Percentiles rank a stretch among this genome's conserved stretches.
Evolutionary conservation across 805 yeast species (phyloP).

Genomic region (Wickerhamiella nectarea): DNA sequence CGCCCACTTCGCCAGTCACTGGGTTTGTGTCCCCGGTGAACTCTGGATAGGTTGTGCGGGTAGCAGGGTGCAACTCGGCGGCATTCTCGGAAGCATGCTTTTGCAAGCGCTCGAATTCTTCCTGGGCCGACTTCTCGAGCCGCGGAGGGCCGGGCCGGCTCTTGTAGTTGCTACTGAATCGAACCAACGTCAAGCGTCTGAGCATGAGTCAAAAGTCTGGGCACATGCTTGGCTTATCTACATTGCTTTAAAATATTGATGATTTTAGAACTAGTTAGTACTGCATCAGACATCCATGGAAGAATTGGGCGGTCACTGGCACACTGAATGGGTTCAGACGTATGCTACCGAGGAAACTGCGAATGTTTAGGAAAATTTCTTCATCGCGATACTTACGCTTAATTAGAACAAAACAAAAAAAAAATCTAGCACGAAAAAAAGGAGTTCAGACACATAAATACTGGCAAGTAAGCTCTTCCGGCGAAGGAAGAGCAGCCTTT

Average conservation of each 20-base stretch:
- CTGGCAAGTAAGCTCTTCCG: slow-evolving; percentile 30
- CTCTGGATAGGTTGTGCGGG: slow-evolving; percentile 72
- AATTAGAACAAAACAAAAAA: not conserved
- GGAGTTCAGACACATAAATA: slow-evolving; percentile 24
- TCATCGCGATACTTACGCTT: slow-evolving; percentile 23
- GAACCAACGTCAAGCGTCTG: not conserved
- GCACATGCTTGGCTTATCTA: not conserved
- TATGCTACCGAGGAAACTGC: slow-evolving; percentile 34
- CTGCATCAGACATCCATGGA: slow-evolving; percentile 32
- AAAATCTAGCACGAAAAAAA: slow-evolving; percentile 6
- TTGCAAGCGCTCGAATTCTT: slow-evolving; percentile 81
- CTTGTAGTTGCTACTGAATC: slow-evolving; percentile 12
- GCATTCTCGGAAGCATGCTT: slow-evolving; percentile 56
- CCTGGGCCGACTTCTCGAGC: slow-evolving; percentile 68
- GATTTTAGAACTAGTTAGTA: slow-evolving; percentile 17
- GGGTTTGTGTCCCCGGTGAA: slow-evolving; percentile 94
- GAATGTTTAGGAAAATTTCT: slow-evolving; percentile 29
- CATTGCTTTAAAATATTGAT: not conserved
- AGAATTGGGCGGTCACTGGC: slow-evolving; percentile 32
- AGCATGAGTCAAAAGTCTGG: not conserved
- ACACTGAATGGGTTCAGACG: slow-evolving; percentile 29
- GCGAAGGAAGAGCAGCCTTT: slow-evolving; percentile 23
- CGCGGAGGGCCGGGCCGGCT: slow-evolving; percentile 47
- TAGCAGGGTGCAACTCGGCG: slow-evolving; percentile 51
- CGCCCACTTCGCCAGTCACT: slow-evolving; percentile 85